Percentiles rank a stretch among this genome's conserved stretches.
phyloP scores from a whole-genome alignment of 129 eudicot genomes.

The Centella asiatica region DNA sequence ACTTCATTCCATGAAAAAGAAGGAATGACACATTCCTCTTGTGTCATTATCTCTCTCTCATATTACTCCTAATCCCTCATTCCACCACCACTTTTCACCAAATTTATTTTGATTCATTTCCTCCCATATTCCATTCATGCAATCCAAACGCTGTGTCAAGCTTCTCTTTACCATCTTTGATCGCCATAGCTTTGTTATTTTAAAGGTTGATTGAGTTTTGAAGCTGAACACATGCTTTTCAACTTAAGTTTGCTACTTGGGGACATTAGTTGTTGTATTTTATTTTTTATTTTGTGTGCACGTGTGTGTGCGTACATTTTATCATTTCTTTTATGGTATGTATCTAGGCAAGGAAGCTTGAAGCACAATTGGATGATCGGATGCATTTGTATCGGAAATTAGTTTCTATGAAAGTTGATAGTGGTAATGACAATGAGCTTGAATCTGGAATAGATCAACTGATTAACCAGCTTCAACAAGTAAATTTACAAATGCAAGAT shows the following conservation, averaged over 20 bases:
- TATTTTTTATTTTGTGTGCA: no score
- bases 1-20: no score
- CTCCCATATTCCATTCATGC: no score
- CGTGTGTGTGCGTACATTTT: no score
- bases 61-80: no score
- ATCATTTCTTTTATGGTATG: constrained; percentile 5
- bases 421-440: constrained; percentile 50
- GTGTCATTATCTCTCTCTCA: no score
- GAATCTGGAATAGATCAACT: constrained; percentile 74
- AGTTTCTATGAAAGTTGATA: constrained; percentile 61
- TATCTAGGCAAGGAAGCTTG: constrained; percentile 90
- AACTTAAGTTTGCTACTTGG: not conserved
- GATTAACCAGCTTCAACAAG: constrained; percentile 78
- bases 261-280: not conserved
- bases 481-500: constrained; percentile 83
- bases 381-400: constrained; percentile 77
- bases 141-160: no score
- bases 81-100: no score
- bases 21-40: no score
- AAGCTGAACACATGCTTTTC: not conserved
- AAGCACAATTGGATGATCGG: constrained; percentile 95
- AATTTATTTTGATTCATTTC: no score
- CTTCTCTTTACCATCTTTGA: no score
- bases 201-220: not conserved
- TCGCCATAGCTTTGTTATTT: not conserved